Evolutionary conservation across 2,329 filamentous ascomycete genomes (phyloP).

Genomic region (Lasiodiplodia citricola): DNA sequence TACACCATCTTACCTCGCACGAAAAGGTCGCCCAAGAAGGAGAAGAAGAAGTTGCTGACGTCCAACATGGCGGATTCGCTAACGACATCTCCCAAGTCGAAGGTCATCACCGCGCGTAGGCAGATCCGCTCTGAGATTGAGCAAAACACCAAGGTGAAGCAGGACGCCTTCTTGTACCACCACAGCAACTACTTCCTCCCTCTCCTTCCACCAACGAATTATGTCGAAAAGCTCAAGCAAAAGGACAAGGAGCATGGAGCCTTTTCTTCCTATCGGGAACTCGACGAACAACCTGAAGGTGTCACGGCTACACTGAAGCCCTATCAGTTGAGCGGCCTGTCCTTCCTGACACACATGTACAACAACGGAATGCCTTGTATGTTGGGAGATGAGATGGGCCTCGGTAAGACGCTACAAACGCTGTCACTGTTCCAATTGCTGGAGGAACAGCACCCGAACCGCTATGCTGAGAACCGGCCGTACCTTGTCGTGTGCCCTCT

Average conservation of each 20-base stretch:
- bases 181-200: slow-evolving; percentile 55
- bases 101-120: slow-evolving; percentile 46
- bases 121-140: slow-evolving; percentile 50
- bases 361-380: slow-evolving; percentile 99
- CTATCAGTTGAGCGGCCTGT: slow-evolving; percentile 95
- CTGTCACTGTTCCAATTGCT: slow-evolving; percentile 96
- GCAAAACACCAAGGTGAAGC: slow-evolving; percentile 49
- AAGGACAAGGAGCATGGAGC: slow-evolving; percentile 27
- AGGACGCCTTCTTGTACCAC: slow-evolving; percentile 52
- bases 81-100: background rate
- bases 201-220: slow-evolving; percentile 51
- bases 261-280: slow-evolving; percentile 47
- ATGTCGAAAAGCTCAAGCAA: slow-evolving; percentile 47
- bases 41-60: slow-evolving; percentile 36
- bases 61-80: slow-evolving; percentile 37
- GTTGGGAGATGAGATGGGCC: slow-evolving; percentile 97
- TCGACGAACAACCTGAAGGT: slow-evolving; percentile 50
- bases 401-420: slow-evolving; percentile 98
- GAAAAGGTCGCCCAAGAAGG: background rate
- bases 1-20: background rate
- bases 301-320: slow-evolving; percentile 75
- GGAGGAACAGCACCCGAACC: slow-evolving; percentile 80
- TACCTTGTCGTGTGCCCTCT: slow-evolving; percentile 96
- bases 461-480: slow-evolving; percentile 72
- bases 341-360: slow-evolving; percentile 98